Evolutionary conservation across 1,139 yeast species (phyloP).

Genomic region (Taiozyma sp.): DNA sequence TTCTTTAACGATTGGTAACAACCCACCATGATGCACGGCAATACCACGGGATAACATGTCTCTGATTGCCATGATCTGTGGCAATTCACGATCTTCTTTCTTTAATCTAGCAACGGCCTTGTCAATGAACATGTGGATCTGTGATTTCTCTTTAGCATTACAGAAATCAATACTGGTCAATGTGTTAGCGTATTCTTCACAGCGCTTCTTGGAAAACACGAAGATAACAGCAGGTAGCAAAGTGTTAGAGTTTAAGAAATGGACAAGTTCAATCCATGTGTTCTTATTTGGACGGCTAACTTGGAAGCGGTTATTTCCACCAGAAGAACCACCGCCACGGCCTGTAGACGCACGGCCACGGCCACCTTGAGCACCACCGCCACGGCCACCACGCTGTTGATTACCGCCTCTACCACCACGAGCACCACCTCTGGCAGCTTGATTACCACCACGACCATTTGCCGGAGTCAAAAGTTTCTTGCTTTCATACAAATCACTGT

Average conservation of each 20-base stretch:
- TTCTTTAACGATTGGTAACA: slow-evolving; percentile 92
- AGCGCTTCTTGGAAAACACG: slow-evolving; percentile 88
- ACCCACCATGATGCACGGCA: slow-evolving; percentile 97
- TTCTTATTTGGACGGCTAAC: slow-evolving; percentile 62
- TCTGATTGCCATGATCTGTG: slow-evolving; percentile 79
- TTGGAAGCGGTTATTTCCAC: slow-evolving; percentile 25
- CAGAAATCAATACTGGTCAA: slow-evolving; percentile 74
- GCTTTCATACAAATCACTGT: slow-evolving; percentile 45
- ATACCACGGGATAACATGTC: slow-evolving; percentile 86
- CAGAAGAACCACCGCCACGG: slow-evolving; percentile 21
- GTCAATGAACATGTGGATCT: slow-evolving; percentile 88
- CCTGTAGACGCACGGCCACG: slow-evolving; percentile 26
- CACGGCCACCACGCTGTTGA: slow-evolving; percentile 30
- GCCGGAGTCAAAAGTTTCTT: slow-evolving; percentile 35
- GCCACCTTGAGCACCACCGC: slow-evolving; percentile 27
- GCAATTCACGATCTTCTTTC: slow-evolving; percentile 87
- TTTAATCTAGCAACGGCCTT: slow-evolving; percentile 82
- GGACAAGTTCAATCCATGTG: slow-evolving; percentile 76
- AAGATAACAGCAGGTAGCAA: slow-evolving; percentile 87
- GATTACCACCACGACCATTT: slow-evolving; percentile 26
- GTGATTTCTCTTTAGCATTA: slow-evolving; percentile 78
- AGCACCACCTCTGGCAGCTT: slow-evolving; percentile 26
- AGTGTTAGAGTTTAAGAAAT: slow-evolving; percentile 56
- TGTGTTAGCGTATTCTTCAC: slow-evolving; percentile 89
- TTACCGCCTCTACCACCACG: slow-evolving; percentile 32